phyloP scores from a whole-genome alignment of 331 rosid genomes.

The Quercus tomentella region DNA sequence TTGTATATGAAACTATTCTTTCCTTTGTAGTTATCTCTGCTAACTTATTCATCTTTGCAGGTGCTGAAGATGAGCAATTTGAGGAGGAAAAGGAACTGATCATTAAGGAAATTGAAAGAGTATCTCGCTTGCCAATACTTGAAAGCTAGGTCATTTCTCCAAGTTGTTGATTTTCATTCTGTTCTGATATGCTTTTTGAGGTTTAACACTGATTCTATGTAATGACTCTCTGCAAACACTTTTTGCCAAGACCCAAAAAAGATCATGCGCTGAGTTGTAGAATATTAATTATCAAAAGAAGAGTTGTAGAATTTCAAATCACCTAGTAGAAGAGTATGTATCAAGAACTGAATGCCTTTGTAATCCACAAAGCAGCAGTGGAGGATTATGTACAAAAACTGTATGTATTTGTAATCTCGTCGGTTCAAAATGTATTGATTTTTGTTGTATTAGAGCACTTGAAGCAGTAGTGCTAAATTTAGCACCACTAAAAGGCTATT shows the following conservation, averaged over 20 bases:
- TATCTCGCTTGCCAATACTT: conserved; percentile 22
- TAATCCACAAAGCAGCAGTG: neutral
- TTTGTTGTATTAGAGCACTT: neutral
- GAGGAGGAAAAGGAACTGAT: conserved; percentile 91
- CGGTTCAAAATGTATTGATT: neutral
- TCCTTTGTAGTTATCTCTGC: neutral
- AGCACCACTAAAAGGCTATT: too few species aligned
- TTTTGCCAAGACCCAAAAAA: neutral
- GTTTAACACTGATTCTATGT: conserved; percentile 18
- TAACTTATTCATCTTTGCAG: conserved; percentile 35
- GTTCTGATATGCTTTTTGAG: conserved; percentile 6
- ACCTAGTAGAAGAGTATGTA: neutral
- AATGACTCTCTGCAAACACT: conserved; percentile 11
- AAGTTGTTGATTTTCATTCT: conserved; percentile 16
- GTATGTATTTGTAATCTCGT: conserved; percentile 5
- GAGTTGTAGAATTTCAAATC: too few species aligned
- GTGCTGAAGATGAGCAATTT: conserved; percentile 92
- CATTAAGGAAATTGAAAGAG: conserved; percentile 67
- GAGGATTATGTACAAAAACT: neutral
- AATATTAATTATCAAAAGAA: neutral
- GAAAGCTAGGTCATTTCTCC: conserved; percentile 21
- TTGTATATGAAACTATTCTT: neutral
- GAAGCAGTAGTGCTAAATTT: too few species aligned
- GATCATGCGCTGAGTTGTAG: neutral
- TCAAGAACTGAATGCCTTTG: neutral